These are phyloP conservation scores for Metschnikowia cerradonensis DNA, from an alignment of 805 yeast species.

Conservation along the genomic window DNA sequence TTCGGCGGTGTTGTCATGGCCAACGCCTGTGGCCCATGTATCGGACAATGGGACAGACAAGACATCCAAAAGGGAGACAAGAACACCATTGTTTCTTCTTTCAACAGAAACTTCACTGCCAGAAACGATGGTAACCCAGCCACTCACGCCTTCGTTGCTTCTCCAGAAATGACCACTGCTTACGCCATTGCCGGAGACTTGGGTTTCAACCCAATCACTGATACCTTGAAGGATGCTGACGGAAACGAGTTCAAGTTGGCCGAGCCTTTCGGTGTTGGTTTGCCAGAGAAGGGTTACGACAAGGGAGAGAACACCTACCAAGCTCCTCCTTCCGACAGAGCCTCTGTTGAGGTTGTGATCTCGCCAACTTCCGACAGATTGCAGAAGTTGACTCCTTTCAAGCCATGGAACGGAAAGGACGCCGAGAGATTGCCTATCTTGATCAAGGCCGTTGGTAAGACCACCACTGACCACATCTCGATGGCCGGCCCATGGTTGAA, in stretches of 20 bases:
- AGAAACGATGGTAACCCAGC: constrained; percentile 98
- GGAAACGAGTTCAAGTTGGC: constrained; percentile 87
- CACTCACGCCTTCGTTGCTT: constrained; percentile 94
- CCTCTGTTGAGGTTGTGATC: constrained; percentile 67
- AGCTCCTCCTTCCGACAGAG: constrained; percentile 91
- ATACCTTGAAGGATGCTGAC: constrained; percentile 77
- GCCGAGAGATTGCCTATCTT: constrained; percentile 84
- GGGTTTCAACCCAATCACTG: constrained; percentile 93
- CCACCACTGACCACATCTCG: constrained; percentile 98
- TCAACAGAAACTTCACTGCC: constrained; percentile 96
- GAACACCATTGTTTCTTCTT: constrained; percentile 94
- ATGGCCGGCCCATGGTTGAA: constrained; percentile 99
- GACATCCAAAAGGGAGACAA: constrained; percentile 90
- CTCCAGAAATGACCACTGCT: constrained; percentile 95
- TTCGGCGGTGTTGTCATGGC: constrained; percentile 94
- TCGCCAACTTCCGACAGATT: constrained; percentile 93
- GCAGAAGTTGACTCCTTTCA: constrained; percentile 90
- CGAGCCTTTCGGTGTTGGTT: constrained; percentile 87
- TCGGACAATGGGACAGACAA: constrained; percentile 98
- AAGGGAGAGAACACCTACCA: constrained; percentile 93
- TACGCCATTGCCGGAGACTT: constrained; percentile 95
- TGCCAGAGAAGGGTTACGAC: constrained; percentile 87
- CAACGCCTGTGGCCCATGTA: constrained; percentile 99
- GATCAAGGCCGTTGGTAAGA: constrained; percentile 94
- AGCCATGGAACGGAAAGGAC: constrained; percentile 96